Evolutionary conservation across 306 rosid species (phyloP), one percentile per base, ranked within the genome.

Genomic region (Cucumis cinereus): DNA sequence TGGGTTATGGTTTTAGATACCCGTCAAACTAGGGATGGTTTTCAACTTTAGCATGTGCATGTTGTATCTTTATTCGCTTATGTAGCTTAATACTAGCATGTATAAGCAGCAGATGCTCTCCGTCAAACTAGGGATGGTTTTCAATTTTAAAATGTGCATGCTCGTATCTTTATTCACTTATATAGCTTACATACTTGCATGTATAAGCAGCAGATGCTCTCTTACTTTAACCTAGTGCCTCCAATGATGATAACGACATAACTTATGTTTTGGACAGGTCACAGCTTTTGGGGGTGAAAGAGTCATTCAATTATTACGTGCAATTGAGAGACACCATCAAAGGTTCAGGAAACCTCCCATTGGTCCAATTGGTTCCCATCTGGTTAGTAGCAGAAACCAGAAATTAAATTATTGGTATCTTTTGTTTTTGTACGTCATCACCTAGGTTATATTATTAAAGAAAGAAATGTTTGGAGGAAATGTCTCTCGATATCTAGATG

Each of bases 361-460:
- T 84, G 97, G 98, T 81, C 98, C 96, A 70, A 87, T 94, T 77
- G 98, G 98, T 58, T 81, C 89, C 70, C 97, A 91, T 82, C 64
- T 91, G 98, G 98, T 87, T 53, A 66, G 83, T 85, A 77, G 64
- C 53, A 35, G 68, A 72, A 74, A 69, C 69, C 53, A 35, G 68
- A 72, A 71, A 69, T 73, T 36, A 67, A 66, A 47, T 77, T 50
- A 64, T 63, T 74, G 41, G 12, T 14, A 36, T 7, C 47, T 62
- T 38, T 10, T 49, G 50, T 23, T 35, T 38, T 11, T 20, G 17
- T 74, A 24, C n/a, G 9, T 15, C 69, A 54, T 74, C n/a, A 11
- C 13, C 54, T 24, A 20, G 55, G 13, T 22, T 22, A 68, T 68
- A 43, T 24, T 41, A 6, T 68, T 23, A 68, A 20, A 41, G 36